These are phyloP conservation scores for Penicillium sp. DNA, from an alignment of 2,329 filamentous ascomycete genomes.

Conservation along the genomic window DNA sequence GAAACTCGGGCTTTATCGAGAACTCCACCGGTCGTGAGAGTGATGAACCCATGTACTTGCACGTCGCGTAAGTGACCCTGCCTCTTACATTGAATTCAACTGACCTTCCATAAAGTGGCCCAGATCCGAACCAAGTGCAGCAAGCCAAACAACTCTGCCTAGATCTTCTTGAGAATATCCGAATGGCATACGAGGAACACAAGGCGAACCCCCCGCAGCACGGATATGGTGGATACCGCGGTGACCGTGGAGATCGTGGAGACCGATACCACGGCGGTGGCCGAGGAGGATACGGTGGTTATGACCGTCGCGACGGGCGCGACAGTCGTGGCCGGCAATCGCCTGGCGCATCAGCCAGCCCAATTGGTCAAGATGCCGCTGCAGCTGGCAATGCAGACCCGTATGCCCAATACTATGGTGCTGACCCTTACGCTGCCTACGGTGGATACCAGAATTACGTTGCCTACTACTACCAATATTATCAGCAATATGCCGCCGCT, in stretches of 20 bases:
- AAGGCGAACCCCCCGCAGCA: constrained; percentile 72
- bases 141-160: constrained; percentile 83
- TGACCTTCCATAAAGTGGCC: constrained; percentile 56
- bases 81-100: neutral
- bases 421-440: constrained; percentile 84
- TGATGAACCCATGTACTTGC: constrained; percentile 93
- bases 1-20: constrained; percentile 90
- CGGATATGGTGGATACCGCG: constrained; percentile 52
- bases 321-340: constrained; percentile 39
- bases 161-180: constrained; percentile 80
- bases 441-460: constrained; percentile 76
- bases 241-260: constrained; percentile 26
- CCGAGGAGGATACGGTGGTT: constrained; percentile 30
- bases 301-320: constrained; percentile 34
- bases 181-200: constrained; percentile 83
- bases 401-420: constrained; percentile 76
- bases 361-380: constrained; percentile 42
- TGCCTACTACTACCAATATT: constrained; percentile 60
- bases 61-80: constrained; percentile 64
- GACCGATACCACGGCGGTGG: constrained; percentile 33
- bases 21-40: constrained; percentile 81
- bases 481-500: constrained; percentile 56
- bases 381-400: constrained; percentile 55
- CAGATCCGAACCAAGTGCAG: constrained; percentile 78
- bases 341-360: constrained; percentile 42